Conservation (phyloP, 768 basidiomycete genomes). For the Pleurotus tuber-regium region DNA sequence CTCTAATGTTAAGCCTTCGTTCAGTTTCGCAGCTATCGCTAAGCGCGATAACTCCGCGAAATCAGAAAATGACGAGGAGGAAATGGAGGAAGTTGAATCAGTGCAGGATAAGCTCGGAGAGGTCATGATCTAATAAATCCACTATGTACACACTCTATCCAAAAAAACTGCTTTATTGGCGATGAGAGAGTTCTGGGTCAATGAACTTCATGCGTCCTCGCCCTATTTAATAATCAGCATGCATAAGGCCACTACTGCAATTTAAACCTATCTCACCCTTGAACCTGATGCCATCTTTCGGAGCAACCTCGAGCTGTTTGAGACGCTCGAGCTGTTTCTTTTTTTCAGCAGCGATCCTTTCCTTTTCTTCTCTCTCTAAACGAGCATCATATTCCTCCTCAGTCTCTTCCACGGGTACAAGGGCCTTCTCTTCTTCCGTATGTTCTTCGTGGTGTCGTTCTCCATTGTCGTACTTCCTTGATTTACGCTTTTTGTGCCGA, state of each 20-base stretch:
- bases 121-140: conserved; percentile 27
- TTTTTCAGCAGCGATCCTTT: conserved; percentile 47
- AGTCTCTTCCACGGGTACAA: conserved; percentile 39
- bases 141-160: background rate
- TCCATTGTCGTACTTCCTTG: background rate
- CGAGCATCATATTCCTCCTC: conserved; percentile 73
- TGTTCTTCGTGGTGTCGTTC: too few species aligned
- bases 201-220: conserved; percentile 68
- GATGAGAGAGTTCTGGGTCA: conserved; percentile 45
- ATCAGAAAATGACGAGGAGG: conserved; percentile 17
- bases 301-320: conserved; percentile 34
- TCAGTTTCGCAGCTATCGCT: conserved; percentile 79
- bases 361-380: conserved; percentile 65
- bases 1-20: conserved; percentile 62
- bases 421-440: conserved; percentile 11
- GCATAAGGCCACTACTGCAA: background rate
- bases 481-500: conserved; percentile 16
- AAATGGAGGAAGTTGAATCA: conserved; percentile 12
- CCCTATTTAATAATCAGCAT: conserved; percentile 30
- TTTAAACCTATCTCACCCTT: conserved; percentile 59
- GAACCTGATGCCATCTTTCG: conserved; percentile 53
- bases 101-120: conserved; percentile 31
- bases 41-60: conserved; percentile 29
- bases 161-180: background rate
- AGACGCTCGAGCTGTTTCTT: conserved; percentile 48